Base-by-base conservation (phyloP, 1,284 basidiomycete species). In the Papiliotrema fonsecae region DNA sequence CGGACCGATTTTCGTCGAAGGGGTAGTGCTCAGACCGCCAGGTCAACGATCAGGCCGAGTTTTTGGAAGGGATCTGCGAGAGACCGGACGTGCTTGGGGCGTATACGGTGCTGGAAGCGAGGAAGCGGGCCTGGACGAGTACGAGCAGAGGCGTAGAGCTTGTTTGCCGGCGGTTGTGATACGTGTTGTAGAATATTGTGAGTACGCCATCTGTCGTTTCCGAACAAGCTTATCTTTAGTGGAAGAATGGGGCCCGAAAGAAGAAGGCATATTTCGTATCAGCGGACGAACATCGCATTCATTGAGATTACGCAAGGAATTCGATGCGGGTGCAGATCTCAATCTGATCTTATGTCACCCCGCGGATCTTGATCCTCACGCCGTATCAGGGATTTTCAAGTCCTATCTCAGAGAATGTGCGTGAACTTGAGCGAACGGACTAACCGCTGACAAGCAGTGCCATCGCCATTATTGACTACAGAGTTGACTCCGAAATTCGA, bases 401-500 rank as follows among this genome's bases (percentile, higher is more conserved):
- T 65, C 72, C 16, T 79, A 75, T 56, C 57, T 79, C 22, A 62
- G 78, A 50, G 76, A 78, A 61, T 57, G 76, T 77, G 50, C 2
- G 16, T 13, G 19, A 24, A 25, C 13, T 38, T 2, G 43, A 16
- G 34, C 13, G 21, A 16, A 24, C 25, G 13, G 24, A 49, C 32
- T 26, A 31, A 11, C 35, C 2, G 45, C 41, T 51, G 40, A 55
- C 24, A 6, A 10, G 27, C 58, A 92, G 88, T 93, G 26, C 89
- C 89, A 1, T 84, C 88, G 50, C 82, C 85, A 0, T 82, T 93
- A 46, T 72, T 93, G 52, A 92, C 89, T 1, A 73, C 80, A 22
- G 75, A 76, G 19, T 77, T 91, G 9, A 75, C 79, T 37, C 82
- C 83, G 0, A 79, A 81, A 57, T 91, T 93, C 62, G 89, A 94